These are phyloP conservation scores for Calocybe cyanea DNA, from an alignment of 768 basidiomycete species.

Conservation along the genomic window DNA sequence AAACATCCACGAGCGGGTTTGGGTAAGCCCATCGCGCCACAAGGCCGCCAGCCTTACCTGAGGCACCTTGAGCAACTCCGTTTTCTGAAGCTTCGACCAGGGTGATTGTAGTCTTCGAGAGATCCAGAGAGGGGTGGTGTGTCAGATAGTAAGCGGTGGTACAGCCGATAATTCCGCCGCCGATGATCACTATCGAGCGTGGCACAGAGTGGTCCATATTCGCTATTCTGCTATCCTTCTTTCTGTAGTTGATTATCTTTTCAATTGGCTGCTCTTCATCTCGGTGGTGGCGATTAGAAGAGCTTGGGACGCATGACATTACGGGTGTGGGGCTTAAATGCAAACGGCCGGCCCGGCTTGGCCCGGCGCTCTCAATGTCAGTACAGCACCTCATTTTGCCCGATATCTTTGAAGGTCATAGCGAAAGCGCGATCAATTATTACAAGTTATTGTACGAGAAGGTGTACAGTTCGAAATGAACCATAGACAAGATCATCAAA, in stretches of 20 bases:
- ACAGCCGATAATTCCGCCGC: slow-evolving; percentile 85
- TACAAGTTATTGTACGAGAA: too few relatives aligned
- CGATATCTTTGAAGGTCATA: too few relatives aligned
- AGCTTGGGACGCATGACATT: too few relatives aligned
- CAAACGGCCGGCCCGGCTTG: neutral
- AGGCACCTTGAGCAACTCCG: slow-evolving; percentile 74
- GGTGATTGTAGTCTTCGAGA: slow-evolving; percentile 42
- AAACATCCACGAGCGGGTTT: slow-evolving; percentile 62
- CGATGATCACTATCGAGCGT: slow-evolving; percentile 66
- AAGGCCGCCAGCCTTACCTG: slow-evolving; percentile 82
- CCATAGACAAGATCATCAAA: too few relatives aligned
- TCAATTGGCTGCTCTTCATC: too few relatives aligned
- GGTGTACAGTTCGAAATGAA: too few relatives aligned
- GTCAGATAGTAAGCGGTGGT: slow-evolving; percentile 80
- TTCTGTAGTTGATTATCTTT: too few relatives aligned
- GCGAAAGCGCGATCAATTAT: too few relatives aligned
- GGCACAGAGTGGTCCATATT: slow-evolving; percentile 9
- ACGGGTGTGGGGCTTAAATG: neutral
- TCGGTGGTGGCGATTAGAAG: too few relatives aligned
- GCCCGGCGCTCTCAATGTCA: neutral
- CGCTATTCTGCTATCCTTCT: neutral
- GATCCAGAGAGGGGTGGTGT: slow-evolving; percentile 45
- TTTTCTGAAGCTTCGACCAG: slow-evolving; percentile 68
- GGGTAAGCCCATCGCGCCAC: slow-evolving; percentile 86
- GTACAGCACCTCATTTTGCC: too few relatives aligned